phyloP scores from a whole-genome alignment of 2,329 filamentous ascomycete species.

The Fusarium albosuccineum region DNA sequence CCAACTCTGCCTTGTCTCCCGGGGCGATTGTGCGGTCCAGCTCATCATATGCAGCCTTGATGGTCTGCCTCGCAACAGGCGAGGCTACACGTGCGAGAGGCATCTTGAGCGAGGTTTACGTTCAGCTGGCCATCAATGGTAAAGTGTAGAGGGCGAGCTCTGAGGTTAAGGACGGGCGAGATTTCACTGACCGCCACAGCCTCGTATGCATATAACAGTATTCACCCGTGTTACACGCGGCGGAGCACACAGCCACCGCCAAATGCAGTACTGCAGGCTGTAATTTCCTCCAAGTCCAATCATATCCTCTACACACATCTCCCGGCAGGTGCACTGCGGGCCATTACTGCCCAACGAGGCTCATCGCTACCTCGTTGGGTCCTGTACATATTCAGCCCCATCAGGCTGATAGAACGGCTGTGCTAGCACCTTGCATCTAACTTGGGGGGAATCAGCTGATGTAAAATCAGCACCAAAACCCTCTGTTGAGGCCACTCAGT shows the following conservation, averaged over 20 bases:
- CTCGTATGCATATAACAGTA: conserved; percentile 1
- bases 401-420: neutral
- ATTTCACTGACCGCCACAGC: neutral
- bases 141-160: neutral
- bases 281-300: too few species aligned
- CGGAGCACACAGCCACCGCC: conserved; percentile 17
- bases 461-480: too few species aligned
- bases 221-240: neutral
- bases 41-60: conserved; percentile 21
- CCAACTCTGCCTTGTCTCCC: conserved; percentile 16
- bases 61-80: conserved; percentile 13
- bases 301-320: neutral
- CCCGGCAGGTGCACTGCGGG: neutral
- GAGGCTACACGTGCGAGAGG: conserved; percentile 18
- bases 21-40: conserved; percentile 17
- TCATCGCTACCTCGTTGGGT: neutral
- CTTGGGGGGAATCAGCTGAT: neutral
- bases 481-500: too few species aligned
- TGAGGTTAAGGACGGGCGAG: too few species aligned
- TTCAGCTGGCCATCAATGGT: too few species aligned
- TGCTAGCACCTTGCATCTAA: too few species aligned
- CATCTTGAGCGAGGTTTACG: conserved; percentile 11
- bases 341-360: neutral
- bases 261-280: neutral
- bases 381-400: neutral